A percentile compares a stretch with the other conserved stretches of the same genome.
These are phyloP conservation scores for Melanomma pulvis-pyrius DNA, from an alignment of 495 filamentous ascomycete species.

Conservation along the genomic window DNA sequence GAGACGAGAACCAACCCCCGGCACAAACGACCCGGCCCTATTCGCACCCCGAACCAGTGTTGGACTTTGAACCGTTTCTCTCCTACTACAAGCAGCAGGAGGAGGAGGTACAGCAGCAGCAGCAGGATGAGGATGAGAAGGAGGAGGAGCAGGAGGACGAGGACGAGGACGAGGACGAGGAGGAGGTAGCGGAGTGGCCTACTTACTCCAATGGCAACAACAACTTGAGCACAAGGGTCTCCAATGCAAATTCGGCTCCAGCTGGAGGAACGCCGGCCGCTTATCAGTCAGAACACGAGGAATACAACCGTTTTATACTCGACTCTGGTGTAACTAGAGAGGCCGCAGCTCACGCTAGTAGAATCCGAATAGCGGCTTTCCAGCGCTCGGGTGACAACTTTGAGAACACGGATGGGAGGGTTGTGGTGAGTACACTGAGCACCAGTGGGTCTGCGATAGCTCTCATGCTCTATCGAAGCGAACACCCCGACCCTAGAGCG, in stretches of 20 bases:
- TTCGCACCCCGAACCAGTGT: neutral
- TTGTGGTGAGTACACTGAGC: neutral
- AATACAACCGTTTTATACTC: neutral
- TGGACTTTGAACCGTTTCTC: neutral
- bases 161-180: too few species aligned
- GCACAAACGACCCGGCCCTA: neutral
- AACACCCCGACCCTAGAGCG: conserved; percentile 13
- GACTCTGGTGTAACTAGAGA: neutral
- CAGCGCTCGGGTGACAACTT: conserved; percentile 26
- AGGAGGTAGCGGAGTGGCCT: too few species aligned
- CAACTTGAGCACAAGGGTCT: too few species aligned
- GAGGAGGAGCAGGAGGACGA: neutral
- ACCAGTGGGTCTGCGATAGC: conserved; percentile 22
- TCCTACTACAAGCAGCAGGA: too few species aligned
- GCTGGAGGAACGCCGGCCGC: too few species aligned
- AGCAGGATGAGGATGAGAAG: too few species aligned
- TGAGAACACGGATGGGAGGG: conserved; percentile 5
- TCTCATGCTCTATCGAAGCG: conserved; percentile 19
- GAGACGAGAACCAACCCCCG: neutral
- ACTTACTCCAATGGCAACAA: too few species aligned
- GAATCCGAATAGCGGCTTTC: neutral
- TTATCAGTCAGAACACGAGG: neutral
- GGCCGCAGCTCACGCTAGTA: neutral
- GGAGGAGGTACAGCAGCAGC: neutral
- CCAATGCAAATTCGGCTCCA: too few species aligned